Evolutionary conservation across 192 early-diverging fungal genomes (phyloP).

Genomic region (Entomortierella parvispora): DNA sequence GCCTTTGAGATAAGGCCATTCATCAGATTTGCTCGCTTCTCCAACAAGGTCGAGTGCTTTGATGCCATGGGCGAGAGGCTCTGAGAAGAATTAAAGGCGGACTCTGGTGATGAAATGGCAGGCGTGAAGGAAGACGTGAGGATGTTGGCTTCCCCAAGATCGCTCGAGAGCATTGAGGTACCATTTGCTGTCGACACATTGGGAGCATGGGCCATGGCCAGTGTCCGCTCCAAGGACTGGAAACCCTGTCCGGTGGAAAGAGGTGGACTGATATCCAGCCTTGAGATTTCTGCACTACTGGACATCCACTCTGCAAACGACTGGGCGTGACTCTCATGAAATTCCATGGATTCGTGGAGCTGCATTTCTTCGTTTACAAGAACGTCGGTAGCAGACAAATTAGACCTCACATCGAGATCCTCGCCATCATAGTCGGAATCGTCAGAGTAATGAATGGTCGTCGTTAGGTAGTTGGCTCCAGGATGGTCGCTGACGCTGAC

Average conservation of each 20-base stretch:
- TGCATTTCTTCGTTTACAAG: constrained; percentile 36
- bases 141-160: constrained; percentile 14
- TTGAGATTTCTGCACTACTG: constrained; percentile 47
- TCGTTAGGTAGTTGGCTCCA: neutral
- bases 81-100: constrained; percentile 1
- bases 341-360: constrained; percentile 26
- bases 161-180: constrained; percentile 8
- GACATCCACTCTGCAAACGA: constrained; percentile 55
- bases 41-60: constrained; percentile 16
- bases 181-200: neutral
- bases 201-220: neutral
- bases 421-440: constrained; percentile 13
- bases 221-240: neutral
- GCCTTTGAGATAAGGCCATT: constrained; percentile 31
- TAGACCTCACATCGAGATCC: constrained; percentile 15
- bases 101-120: constrained; percentile 22
- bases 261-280: constrained; percentile 42
- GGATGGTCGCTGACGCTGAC: constrained; percentile 23
- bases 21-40: constrained; percentile 30
- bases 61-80: constrained; percentile 10
- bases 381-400: constrained; percentile 14
- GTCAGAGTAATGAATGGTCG: neutral
- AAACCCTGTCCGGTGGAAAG: neutral
- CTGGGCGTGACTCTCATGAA: constrained; percentile 36
- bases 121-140: constrained; percentile 50